phyloP scores from a whole-genome alignment of 768 basidiomycete genomes.

The Xanthoconium stramineum region DNA sequence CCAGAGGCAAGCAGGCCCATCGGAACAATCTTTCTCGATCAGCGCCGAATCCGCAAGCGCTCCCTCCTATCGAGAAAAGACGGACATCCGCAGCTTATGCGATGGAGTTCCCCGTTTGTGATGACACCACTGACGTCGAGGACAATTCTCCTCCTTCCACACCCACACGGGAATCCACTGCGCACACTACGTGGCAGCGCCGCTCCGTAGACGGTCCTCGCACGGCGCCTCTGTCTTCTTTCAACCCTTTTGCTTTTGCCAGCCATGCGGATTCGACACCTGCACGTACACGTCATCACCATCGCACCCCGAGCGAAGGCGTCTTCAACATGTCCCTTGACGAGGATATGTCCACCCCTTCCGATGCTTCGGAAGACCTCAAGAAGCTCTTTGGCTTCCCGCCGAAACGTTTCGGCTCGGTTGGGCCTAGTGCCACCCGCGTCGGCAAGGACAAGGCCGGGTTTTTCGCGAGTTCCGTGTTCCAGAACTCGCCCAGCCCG shows the following conservation, averaged over 20 bases:
- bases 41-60: conserved; percentile 44
- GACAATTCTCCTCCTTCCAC: conserved; percentile 48
- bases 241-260: conserved; percentile 40
- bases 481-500: conserved; percentile 85
- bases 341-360: conserved; percentile 50
- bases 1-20: conserved; percentile 27
- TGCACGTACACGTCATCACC: conserved; percentile 44
- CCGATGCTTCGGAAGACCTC: conserved; percentile 37
- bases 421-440: conserved; percentile 26
- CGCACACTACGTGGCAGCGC: conserved; percentile 31
- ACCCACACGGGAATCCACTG: conserved; percentile 45
- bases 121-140: conserved; percentile 59
- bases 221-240: conserved; percentile 48
- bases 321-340: conserved; percentile 76
- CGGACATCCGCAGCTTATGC: conserved; percentile 32
- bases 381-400: conserved; percentile 34
- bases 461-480: conserved; percentile 76
- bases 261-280: conserved; percentile 33
- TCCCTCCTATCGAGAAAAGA: conserved; percentile 29
- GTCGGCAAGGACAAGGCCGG: conserved; percentile 36
- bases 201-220: conserved; percentile 40
- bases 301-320: conserved; percentile 66
- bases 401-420: conserved; percentile 28
- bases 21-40: conserved; percentile 45
- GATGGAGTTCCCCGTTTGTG: conserved; percentile 63